phyloP scores from a whole-genome alignment of 1,284 basidiomycete genomes.

The Paramarasmius palmivorus region DNA sequence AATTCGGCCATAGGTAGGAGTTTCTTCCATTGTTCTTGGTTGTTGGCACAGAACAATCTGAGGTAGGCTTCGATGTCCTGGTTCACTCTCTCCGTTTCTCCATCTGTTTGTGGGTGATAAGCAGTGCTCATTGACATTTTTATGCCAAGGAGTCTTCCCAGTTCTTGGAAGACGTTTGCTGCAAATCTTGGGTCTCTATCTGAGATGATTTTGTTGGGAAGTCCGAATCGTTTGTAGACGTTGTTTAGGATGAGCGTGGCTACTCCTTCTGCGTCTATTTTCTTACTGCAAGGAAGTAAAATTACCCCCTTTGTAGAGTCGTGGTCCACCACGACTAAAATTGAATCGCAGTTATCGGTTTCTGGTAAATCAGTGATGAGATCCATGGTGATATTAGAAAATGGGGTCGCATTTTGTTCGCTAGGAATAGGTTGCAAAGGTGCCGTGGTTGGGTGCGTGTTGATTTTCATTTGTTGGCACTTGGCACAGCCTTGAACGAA shows the following conservation, averaged over 20 bases:
- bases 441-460: neutral
- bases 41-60: neutral
- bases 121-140: neutral
- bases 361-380: neutral
- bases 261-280: neutral
- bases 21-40: too few species aligned
- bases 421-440: neutral
- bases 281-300: neutral
- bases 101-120: constrained; percentile 2
- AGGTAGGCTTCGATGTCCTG: neutral
- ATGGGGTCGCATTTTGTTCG: neutral
- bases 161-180: neutral
- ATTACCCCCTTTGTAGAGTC: neutral
- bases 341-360: neutral
- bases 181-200: neutral
- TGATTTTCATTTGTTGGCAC: neutral
- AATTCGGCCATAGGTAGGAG: too few species aligned
- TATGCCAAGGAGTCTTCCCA: neutral
- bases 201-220: neutral
- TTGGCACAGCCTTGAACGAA: neutral
- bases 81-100: too few species aligned
- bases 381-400: neutral
- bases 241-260: neutral
- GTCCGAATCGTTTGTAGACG: neutral
- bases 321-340: neutral